phyloP scores from a whole-genome alignment of 1,139 yeast genomes.

The Geotrichum fermentans region DNA sequence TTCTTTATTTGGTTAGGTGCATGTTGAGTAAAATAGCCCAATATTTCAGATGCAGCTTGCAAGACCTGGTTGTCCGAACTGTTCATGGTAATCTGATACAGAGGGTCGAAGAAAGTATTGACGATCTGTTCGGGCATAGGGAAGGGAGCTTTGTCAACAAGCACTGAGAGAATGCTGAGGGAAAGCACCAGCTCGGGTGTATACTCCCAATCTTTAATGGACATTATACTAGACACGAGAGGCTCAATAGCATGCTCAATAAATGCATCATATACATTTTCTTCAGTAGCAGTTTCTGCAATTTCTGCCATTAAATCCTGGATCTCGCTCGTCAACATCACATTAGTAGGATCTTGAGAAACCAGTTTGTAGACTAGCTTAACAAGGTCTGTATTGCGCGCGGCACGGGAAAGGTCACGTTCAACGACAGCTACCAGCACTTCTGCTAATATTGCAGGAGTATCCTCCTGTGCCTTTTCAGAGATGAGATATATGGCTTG shows the following conservation, averaged over 20 bases:
- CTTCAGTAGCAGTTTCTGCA: conserved; percentile 45
- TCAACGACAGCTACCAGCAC: conserved; percentile 54
- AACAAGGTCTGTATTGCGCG: conserved; percentile 43
- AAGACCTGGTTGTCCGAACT: conserved; percentile 75
- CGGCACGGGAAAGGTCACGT: conserved; percentile 40
- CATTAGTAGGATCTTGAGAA: conserved; percentile 68
- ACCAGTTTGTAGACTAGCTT: conserved; percentile 60
- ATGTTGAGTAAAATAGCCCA: conserved; percentile 56
- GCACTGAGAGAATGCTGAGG: conserved; percentile 58
- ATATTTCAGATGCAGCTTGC: conserved; percentile 73
- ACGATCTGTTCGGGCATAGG: conserved; percentile 50
- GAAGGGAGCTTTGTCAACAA: conserved; percentile 47
- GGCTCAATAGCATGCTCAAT: conserved; percentile 53
- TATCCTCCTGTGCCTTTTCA: conserved; percentile 72
- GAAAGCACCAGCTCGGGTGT: conserved; percentile 56
- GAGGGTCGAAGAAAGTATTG: conserved; percentile 47
- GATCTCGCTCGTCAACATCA: conserved; percentile 54
- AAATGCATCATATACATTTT: conserved; percentile 39
- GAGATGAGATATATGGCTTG: conserved; percentile 44
- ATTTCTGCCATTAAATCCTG: conserved; percentile 62
- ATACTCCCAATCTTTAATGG: conserved; percentile 30
- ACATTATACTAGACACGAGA: conserved; percentile 41
- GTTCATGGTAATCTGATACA: conserved; percentile 48
- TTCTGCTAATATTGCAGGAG: conserved; percentile 73
- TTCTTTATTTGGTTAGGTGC: conserved; percentile 44